phyloP scores from a whole-genome alignment of 1,139 yeast species.

The Geotrichum siamense region DNA sequence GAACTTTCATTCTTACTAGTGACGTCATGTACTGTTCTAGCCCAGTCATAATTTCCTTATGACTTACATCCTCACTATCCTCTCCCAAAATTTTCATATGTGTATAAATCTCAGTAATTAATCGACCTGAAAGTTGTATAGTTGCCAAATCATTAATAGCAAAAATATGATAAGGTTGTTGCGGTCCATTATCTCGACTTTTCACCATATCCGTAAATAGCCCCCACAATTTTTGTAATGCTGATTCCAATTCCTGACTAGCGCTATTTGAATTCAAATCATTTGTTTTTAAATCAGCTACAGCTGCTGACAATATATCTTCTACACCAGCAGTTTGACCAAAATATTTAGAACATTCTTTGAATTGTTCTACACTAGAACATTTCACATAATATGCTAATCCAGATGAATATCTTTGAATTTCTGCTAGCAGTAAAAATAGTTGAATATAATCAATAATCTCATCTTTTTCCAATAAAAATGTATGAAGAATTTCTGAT shows the following conservation, averaged over 20 bases:
- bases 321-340: conserved; percentile 19
- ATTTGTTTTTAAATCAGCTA: conserved; percentile 19
- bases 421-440: conserved; percentile 19
- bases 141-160: conserved; percentile 15
- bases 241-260: conserved; percentile 12
- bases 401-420: conserved; percentile 18
- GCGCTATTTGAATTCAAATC: conserved; percentile 12
- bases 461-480: conserved; percentile 17
- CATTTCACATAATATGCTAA: conserved; percentile 16
- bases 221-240: conserved; percentile 16
- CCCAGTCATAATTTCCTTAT: conserved; percentile 7
- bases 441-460: conserved; percentile 18
- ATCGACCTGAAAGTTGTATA: conserved; percentile 13
- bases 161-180: conserved; percentile 9
- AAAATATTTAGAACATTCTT: conserved; percentile 13
- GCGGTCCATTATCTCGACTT: conserved; percentile 1
- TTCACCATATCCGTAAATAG: conserved; percentile 12
- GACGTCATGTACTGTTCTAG: conserved; percentile 7
- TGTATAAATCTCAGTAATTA: conserved; percentile 8
- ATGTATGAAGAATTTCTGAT: conserved; percentile 16
- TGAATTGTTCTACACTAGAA: conserved; percentile 21
- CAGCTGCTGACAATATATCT: conserved; percentile 16
- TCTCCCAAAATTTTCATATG: neutral
- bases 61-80: neutral
- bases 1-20: conserved; percentile 12